Evolutionary conservation across 495 filamentous ascomycete species (phyloP), one percentile per base, ranked within the genome.

Genomic region (Trichoderma orchidacearum): DNA sequence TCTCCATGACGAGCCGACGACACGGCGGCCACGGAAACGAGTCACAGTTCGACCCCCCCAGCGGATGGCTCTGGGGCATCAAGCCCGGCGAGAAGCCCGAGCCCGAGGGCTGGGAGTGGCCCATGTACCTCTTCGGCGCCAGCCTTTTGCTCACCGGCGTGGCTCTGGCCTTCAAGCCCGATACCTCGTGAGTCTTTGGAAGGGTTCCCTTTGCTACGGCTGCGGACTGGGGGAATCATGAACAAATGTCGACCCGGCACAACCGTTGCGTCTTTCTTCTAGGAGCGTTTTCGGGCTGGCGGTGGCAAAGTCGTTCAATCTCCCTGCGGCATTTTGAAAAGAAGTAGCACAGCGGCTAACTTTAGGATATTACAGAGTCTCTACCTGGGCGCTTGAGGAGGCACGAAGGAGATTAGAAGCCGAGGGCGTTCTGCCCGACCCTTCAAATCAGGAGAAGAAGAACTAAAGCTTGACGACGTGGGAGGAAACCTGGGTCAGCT

Each of bases 311-410:
- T 30, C 27, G 15, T n/a, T 30, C n/a, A 28, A 13, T 8, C 5
- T 53, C 51, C 12, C 15, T 30, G 51, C 51, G 51, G 11, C 18
- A 32, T 53, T 30, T 30, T 53, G 51, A 35, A 35, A 8, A 35
- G 27, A 25, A 8, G 18, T 31, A 13, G 13, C 8, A 30, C 27
- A 18, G 21, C 29, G 36, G 55, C 61, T 68, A 59, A 64, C 56
- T 21, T 17, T 50, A 7, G n/a, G 59, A n/a, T 29, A 29, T 21
- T 35, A 58, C 59, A 98, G 94, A 64, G 97, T 99, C 83, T 91
- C 97, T 78, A 96, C 91, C 52, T 99, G 93, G 93, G 93, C 93
- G 30, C 78, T 99, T 48, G 93, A 99, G 73, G 93, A 99, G 73
- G 93, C 93, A 35, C 80, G 92, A 56, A 80, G 93, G 68, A 77